A percentile compares a stretch with the other conserved stretches of the same genome.
Conservation (phyloP, 208 protist species). For the Phytomonas sp. region DNA sequence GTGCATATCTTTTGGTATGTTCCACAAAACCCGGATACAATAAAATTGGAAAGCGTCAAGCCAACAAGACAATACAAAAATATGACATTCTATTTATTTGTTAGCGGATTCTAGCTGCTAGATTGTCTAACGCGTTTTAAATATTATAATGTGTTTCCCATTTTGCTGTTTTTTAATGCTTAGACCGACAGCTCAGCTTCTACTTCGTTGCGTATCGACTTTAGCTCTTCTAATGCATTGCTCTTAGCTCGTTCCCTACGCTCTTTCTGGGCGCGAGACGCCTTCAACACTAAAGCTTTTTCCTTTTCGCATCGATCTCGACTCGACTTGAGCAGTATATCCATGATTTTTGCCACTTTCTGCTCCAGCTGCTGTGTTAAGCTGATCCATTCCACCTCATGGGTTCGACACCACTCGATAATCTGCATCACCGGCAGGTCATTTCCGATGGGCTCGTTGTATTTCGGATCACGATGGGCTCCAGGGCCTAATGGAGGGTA, state of each 20-base stretch:
- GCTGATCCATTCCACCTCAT: background rate
- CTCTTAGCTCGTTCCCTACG: background rate
- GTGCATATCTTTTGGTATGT: background rate
- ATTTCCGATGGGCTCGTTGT: background rate
- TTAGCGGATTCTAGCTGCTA: background rate
- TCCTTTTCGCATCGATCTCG: background rate
- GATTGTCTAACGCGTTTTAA: background rate
- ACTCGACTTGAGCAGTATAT: background rate
- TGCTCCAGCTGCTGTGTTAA: conserved; percentile 1
- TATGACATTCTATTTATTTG: background rate
- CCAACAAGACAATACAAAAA: conserved; percentile 9
- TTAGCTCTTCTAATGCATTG: conserved; percentile 15
- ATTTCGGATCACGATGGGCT: background rate
- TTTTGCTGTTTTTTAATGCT: background rate
- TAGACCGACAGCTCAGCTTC: conserved; percentile 14
- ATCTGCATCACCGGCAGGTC: conserved; percentile 2
- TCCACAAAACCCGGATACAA: background rate
- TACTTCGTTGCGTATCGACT: conserved; percentile 17
- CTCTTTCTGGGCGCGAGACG: background rate
- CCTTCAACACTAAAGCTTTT: background rate
- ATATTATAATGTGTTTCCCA: background rate
- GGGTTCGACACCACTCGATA: background rate
- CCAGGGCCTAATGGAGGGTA: background rate
- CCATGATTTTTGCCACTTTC: background rate
- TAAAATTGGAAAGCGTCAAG: conserved; percentile 8